Conservation (phyloP, 768 basidiomycete species). For the Grammothele lineata region DNA sequence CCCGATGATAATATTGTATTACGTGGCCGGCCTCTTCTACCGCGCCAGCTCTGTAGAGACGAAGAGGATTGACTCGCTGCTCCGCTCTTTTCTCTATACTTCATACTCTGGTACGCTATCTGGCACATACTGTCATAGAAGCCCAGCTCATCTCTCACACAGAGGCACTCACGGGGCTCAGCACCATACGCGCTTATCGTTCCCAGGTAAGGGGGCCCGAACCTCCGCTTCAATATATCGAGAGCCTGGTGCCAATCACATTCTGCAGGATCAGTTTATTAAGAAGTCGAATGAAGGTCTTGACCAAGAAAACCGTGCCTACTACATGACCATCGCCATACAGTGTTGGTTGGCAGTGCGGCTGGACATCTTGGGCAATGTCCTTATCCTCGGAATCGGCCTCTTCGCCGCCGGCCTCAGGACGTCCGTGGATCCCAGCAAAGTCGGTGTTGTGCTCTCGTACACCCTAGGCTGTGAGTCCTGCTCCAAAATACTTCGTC, state of each 20-base stretch:
- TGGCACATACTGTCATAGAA: no score
- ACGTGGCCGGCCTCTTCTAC: constrained; percentile 50
- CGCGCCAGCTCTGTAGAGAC: constrained; percentile 59
- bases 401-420: constrained; percentile 66
- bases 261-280: constrained; percentile 44
- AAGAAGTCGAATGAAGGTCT: constrained; percentile 47
- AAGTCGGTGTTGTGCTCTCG: constrained; percentile 42
- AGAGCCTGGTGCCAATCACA: constrained; percentile 46
- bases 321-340: constrained; percentile 60
- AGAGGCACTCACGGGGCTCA: constrained; percentile 62
- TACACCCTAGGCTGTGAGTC: constrained; percentile 35
- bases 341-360: constrained; percentile 63
- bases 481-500: background rate
- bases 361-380: constrained; percentile 62
- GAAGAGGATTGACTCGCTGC: constrained; percentile 59
- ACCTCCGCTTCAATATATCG: constrained; percentile 70
- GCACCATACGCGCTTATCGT: constrained; percentile 59
- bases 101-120: constrained; percentile 47
- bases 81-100: constrained; percentile 54
- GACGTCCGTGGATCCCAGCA: constrained; percentile 50
- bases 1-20: constrained; percentile 50
- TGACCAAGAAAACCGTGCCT: constrained; percentile 58
- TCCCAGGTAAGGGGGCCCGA: constrained; percentile 59
- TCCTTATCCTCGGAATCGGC: constrained; percentile 65
- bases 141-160: background rate